Conservation (phyloP, 352 stramenopile species). For the Globisporangium alternatum region DNA sequence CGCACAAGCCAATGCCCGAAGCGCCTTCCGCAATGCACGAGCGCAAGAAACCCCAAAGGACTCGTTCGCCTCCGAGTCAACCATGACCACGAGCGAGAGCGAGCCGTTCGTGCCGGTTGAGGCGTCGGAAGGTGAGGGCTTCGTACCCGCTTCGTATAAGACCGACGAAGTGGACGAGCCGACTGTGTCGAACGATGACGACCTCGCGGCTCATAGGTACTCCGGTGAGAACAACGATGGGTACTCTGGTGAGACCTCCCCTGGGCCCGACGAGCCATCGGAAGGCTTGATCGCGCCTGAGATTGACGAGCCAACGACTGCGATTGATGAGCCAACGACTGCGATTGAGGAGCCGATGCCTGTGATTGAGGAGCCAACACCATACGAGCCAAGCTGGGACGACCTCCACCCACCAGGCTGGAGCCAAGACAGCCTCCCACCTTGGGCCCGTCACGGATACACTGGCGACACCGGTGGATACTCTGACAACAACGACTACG, state of each 20-base stretch:
- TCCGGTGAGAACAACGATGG: too few relatives aligned
- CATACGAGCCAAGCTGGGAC: not conserved
- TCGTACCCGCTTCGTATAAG: not conserved
- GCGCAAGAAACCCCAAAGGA: not conserved
- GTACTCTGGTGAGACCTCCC: not conserved
- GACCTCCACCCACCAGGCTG: not conserved
- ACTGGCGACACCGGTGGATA: not conserved
- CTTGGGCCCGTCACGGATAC: not conserved
- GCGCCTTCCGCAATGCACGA: not conserved
- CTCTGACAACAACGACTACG: too few relatives aligned
- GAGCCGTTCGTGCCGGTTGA: not conserved
- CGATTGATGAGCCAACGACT: not conserved
- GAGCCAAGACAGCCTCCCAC: not conserved
- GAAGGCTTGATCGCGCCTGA: not conserved
- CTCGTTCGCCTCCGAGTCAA: not conserved
- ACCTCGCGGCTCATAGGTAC: not conserved
- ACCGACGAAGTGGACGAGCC: too few relatives aligned
- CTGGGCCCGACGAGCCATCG: too few relatives aligned
- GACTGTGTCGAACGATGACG: too few relatives aligned
- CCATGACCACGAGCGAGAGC: not conserved
- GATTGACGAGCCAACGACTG: not conserved
- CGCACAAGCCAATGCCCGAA: not conserved
- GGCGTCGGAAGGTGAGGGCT: not conserved
- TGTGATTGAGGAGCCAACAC: too few relatives aligned
- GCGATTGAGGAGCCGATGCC: too few relatives aligned